Evolutionary conservation across 257 asterid genomes (phyloP).

Genomic region (Paraleonurus japonicus): DNA sequence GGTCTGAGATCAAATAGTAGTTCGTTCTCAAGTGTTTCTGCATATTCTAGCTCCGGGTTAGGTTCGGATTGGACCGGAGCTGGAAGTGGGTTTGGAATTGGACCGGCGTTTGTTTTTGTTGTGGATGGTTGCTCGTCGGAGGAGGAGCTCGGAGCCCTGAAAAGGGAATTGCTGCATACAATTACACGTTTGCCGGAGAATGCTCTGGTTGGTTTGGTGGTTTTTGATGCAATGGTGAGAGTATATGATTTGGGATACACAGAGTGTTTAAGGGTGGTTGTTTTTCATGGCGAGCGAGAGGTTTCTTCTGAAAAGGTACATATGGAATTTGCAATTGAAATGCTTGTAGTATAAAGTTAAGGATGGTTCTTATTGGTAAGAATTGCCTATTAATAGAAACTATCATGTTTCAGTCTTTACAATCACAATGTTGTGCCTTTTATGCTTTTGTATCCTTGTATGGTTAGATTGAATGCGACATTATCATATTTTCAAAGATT

Average conservation of each 20-base stretch:
- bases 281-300: conserved; percentile 80
- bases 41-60: conserved; percentile 36
- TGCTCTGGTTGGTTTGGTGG: conserved; percentile 83
- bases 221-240: conserved; percentile 83
- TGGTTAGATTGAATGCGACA: conserved; percentile 1
- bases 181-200: conserved; percentile 71
- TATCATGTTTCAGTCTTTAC: conserved; percentile 4
- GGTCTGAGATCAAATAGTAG: conserved; percentile 41
- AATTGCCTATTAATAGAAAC: neutral
- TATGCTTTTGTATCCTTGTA: conserved; percentile 1
- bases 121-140: conserved; percentile 71
- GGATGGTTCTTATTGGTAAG: conserved; percentile 19
- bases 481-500: conserved; percentile 3
- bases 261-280: conserved; percentile 61
- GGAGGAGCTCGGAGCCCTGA: conserved; percentile 67
- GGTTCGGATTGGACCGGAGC: conserved; percentile 44
- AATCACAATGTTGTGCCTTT: neutral
- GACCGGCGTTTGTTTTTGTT: conserved; percentile 83
- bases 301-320: conserved; percentile 75
- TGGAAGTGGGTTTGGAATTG: neutral
- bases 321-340: neutral
- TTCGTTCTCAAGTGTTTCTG: conserved; percentile 49
- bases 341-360: conserved; percentile 23
- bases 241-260: conserved; percentile 84
- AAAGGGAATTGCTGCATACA: conserved; percentile 71